These are phyloP conservation scores for Mortierella sp. DNA, from an alignment of 371 early-diverging fungal species.

Conservation along the genomic window DNA sequence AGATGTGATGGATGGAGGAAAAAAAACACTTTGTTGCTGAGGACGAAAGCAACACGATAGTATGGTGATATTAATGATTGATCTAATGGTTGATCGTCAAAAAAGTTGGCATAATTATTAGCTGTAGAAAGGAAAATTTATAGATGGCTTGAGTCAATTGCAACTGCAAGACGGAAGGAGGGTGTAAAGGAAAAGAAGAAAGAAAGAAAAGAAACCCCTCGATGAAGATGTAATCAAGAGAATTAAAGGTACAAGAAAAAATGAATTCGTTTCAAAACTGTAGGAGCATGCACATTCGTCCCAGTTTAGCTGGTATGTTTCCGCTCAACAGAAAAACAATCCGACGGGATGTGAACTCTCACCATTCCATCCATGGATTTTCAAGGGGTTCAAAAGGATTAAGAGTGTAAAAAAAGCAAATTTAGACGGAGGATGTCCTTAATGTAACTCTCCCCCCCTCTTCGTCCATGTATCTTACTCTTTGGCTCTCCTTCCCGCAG, in stretches of 20 bases:
- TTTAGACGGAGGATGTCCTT: constrained; percentile 1
- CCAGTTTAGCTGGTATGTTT: neutral
- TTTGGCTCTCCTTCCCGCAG: constrained; percentile 1
- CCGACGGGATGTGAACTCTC: neutral
- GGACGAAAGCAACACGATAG: neutral
- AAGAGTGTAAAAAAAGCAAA: neutral
- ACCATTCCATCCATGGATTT: constrained; percentile 1
- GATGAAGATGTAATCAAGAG: too few species aligned
- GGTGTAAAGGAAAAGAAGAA: neutral
- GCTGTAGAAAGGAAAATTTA: neutral
- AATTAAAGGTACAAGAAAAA: too few species aligned
- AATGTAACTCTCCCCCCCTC: neutral
- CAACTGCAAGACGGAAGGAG: neutral
- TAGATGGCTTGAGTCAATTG: neutral
- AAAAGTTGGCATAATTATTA: too few species aligned
- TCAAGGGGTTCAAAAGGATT: constrained; percentile 2
- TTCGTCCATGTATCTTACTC: neutral
- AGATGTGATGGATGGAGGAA: neutral
- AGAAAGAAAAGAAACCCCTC: neutral
- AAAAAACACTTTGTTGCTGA: too few species aligned
- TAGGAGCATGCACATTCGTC: neutral
- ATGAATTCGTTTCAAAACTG: constrained; percentile 7
- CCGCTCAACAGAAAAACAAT: constrained; percentile 13
- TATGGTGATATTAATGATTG: too few species aligned
- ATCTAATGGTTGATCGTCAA: too few species aligned